phyloP scores from a whole-genome alignment of 441 rosid genomes.

The Flueggea neowawraea region DNA sequence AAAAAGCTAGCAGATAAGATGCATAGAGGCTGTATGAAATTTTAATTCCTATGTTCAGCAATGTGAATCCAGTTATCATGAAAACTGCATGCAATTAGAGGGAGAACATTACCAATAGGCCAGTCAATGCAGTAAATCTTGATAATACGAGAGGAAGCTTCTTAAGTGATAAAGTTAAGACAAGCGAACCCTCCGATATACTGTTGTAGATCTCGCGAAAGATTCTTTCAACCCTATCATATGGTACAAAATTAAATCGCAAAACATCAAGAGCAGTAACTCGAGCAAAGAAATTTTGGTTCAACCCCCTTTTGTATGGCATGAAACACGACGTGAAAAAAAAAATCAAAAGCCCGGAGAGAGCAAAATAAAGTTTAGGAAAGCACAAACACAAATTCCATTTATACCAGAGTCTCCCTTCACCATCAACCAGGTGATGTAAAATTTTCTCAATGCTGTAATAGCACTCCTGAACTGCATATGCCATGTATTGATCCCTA shows the following conservation, averaged over 20 bases:
- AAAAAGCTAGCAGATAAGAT: too few relatives aligned
- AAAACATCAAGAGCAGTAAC: neutral
- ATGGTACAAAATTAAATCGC: neutral
- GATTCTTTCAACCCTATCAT: conserved; percentile 91
- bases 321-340: neutral
- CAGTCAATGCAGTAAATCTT: conserved; percentile 93
- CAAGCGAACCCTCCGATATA: conserved; percentile 60
- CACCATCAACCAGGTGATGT: conserved; percentile 87
- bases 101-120: conserved; percentile 75
- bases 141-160: conserved; percentile 82
- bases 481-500: conserved; percentile 97
- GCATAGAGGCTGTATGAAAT: too few relatives aligned
- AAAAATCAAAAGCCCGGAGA: neutral
- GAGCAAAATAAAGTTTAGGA: too few relatives aligned
- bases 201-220: conserved; percentile 84
- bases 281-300: neutral
- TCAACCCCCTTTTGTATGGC: too few relatives aligned
- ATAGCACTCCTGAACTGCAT: conserved; percentile 98
- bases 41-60: too few relatives aligned
- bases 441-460: conserved; percentile 80
- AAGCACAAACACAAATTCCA: conserved; percentile 11
- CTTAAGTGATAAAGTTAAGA: conserved; percentile 68
- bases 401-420: conserved; percentile 89
- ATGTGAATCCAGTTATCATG: too few relatives aligned
- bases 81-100: neutral